phyloP scores from a whole-genome alignment of 2,329 filamentous ascomycete genomes.

The Colletotrichum sansevieriae region DNA sequence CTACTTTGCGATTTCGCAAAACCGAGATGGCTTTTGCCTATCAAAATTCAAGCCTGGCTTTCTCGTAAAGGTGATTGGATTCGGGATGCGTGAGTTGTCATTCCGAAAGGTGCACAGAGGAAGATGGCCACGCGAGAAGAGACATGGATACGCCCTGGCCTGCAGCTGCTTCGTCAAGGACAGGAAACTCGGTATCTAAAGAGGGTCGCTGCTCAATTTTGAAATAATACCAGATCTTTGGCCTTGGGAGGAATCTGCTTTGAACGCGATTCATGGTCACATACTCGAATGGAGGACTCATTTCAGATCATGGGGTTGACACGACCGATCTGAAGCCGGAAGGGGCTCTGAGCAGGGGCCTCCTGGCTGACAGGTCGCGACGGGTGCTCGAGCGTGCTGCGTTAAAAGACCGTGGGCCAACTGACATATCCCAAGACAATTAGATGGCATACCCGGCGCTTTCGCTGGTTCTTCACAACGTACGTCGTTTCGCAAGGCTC shows the following conservation, averaged over 20 bases:
- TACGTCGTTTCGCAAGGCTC: slow-evolving; percentile 26
- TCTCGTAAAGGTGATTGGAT: slow-evolving; percentile 2
- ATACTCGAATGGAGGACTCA: background rate
- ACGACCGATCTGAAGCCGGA: background rate
- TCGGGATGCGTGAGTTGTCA: slow-evolving; percentile 21
- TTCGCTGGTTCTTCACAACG: slow-evolving; percentile 14
- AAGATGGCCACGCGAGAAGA: slow-evolving; percentile 32
- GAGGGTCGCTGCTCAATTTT: background rate
- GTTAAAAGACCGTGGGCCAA: background rate
- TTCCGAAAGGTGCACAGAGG: slow-evolving; percentile 24
- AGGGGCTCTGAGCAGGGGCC: background rate
- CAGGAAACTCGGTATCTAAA: slow-evolving; percentile 13
- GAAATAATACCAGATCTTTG: too few relatives aligned
- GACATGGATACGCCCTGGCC: slow-evolving; percentile 26
- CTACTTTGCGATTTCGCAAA: slow-evolving; percentile 3
- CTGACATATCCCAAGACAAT: background rate
- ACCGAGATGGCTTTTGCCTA: slow-evolving; percentile 21
- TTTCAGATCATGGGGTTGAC: slow-evolving; percentile 8
- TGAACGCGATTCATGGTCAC: too few relatives aligned
- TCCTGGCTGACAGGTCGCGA: background rate
- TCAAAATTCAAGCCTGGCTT: slow-evolving; percentile 15
- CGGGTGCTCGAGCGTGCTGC: background rate
- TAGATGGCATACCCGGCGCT: slow-evolving; percentile 2
- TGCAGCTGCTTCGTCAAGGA: slow-evolving; percentile 19
- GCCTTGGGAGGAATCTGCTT: too few relatives aligned